These are phyloP conservation scores for Pseudocohnilembus persalinus DNA, from an alignment of 169 alveolate genomes.

Conservation along the genomic window DNA sequence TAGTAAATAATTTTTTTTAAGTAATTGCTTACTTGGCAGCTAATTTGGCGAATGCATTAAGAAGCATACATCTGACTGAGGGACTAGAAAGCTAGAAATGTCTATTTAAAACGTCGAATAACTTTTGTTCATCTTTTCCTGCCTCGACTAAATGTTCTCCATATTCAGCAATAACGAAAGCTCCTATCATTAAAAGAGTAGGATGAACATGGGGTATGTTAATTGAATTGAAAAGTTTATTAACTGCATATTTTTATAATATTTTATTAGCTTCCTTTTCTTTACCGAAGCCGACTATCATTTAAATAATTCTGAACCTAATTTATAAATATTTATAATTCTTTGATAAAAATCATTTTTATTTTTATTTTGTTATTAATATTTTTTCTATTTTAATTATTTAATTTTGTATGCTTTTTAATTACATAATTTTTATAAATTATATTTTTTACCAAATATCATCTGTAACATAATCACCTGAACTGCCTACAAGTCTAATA, in stretches of 20 bases:
- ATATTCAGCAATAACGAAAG: constrained; percentile 84
- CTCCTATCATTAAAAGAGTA: constrained; percentile 80
- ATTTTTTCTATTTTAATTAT: too few species aligned
- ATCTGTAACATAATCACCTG: constrained; percentile 90
- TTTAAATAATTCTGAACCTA: constrained; percentile 67
- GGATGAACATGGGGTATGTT: constrained; percentile 77
- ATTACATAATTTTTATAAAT: constrained; percentile 61
- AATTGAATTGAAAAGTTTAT: constrained; percentile 60
- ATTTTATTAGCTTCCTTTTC: constrained; percentile 46
- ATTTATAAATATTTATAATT: constrained; percentile 42
- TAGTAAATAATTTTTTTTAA: too few species aligned
- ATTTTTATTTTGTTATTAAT: constrained; percentile 56
- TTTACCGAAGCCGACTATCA: constrained; percentile 86
- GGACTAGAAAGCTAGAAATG: constrained; percentile 65
- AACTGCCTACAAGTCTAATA: constrained; percentile 87
- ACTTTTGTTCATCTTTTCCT: constrained; percentile 49
- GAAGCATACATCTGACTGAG: constrained; percentile 52
- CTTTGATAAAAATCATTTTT: constrained; percentile 59
- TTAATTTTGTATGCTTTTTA: constrained; percentile 58
- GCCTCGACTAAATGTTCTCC: constrained; percentile 63
- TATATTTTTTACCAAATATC: constrained; percentile 69
- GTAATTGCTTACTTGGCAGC: constrained; percentile 46
- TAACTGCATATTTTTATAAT: constrained; percentile 84
- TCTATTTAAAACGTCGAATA: constrained; percentile 69
- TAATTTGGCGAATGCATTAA: constrained; percentile 55